Conservation (phyloP, 129 eudicot species). For the Logfia minima region DNA sequence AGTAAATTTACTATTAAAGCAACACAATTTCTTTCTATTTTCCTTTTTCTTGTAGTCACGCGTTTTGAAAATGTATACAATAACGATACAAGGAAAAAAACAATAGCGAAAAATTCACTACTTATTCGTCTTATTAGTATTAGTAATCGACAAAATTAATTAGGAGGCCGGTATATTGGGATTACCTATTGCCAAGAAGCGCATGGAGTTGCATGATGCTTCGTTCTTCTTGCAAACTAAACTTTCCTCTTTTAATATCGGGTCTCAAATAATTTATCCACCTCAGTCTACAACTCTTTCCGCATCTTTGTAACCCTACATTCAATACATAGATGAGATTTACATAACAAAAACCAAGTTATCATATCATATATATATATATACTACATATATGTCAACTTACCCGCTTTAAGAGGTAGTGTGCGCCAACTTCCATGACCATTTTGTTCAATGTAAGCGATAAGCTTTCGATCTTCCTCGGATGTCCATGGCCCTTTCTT, state of each 20-base stretch:
- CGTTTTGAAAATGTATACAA: background rate
- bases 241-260: constrained; percentile 39
- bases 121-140: background rate
- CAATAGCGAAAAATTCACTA: background rate
- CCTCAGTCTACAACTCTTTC: constrained; percentile 48
- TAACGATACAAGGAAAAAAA: background rate
- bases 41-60: background rate
- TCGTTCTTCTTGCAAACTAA: constrained; percentile 40
- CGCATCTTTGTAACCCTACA: constrained; percentile 39
- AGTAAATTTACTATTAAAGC: background rate
- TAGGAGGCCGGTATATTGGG: background rate
- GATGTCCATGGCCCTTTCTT: constrained; percentile 36
- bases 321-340: background rate
- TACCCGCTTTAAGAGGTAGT: constrained; percentile 29
- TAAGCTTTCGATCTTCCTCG: constrained; percentile 30
- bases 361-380: background rate
- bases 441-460: constrained; percentile 22
- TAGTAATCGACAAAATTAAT: background rate
- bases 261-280: constrained; percentile 45
- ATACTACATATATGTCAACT: background rate
- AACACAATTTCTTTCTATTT: background rate
- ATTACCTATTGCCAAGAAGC: constrained; percentile 45
- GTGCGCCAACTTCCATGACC: constrained; percentile 37
- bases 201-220: constrained; percentile 45
- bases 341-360: background rate